Evolutionary conservation across 139 green algal genomes (phyloP).

Genomic region (Micromonas pusilla): DNA sequence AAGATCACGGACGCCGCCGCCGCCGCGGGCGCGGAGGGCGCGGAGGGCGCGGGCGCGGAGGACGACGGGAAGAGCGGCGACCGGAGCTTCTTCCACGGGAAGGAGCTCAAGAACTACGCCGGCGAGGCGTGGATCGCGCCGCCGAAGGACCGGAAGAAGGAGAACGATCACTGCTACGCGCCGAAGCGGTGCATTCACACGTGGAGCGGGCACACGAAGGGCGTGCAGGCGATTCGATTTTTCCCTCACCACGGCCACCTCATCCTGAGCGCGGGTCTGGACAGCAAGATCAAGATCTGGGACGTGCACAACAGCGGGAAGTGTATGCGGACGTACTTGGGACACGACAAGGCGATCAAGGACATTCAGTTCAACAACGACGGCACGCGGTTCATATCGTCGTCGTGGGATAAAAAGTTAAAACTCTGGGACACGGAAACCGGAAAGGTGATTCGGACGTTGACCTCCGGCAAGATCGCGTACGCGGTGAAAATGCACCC

Average conservation of each 20-base stretch:
- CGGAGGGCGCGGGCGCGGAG: not conserved
- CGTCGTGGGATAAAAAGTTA: constrained; percentile 79
- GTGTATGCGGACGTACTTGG: constrained; percentile 94
- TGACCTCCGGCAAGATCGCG: constrained; percentile 43
- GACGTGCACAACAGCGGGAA: constrained; percentile 74
- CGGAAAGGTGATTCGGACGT: constrained; percentile 55
- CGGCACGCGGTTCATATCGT: constrained; percentile 75
- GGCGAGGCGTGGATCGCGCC: constrained; percentile 24
- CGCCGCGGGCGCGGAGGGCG: not conserved
- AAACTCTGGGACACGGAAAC: constrained; percentile 98
- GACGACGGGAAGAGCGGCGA: not conserved
- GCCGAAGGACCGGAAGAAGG: constrained; percentile 25
- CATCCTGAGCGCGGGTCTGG: constrained; percentile 84
- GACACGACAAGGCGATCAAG: constrained; percentile 81
- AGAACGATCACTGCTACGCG: constrained; percentile 64
- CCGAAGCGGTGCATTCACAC: constrained; percentile 89
- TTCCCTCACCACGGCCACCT: constrained; percentile 88
- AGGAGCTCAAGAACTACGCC: constrained; percentile 28
- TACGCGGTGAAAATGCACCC: constrained; percentile 89
- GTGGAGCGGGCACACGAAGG: constrained; percentile 84
- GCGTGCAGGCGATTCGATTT: constrained; percentile 84
- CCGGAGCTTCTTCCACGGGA: constrained; percentile 33
- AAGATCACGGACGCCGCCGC: too few species aligned
- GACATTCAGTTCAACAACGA: constrained; percentile 88
- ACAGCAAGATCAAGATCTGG: constrained; percentile 97